Base-by-base conservation (phyloP, 1,284 basidiomycete species). In the Salmacisia buchloeana region DNA sequence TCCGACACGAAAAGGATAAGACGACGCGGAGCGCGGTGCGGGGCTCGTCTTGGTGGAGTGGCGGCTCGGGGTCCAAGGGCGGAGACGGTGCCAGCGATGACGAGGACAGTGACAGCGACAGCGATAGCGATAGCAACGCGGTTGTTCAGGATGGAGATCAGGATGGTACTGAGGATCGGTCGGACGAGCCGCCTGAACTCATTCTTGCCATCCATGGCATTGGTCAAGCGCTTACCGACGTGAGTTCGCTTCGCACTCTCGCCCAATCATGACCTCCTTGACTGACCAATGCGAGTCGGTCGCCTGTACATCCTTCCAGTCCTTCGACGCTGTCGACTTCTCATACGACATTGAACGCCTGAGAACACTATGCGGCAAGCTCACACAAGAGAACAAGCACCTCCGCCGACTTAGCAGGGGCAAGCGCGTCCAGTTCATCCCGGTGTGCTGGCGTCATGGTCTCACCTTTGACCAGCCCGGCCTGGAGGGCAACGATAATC, bases 141-240 rank as follows among this genome's bases (percentile, higher is more conserved):
- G 64, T 57, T 7, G 31, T n/a, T n/a, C n/a, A n/a, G n/a, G n/a
- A n/a, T n/a, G n/a, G n/a, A n/a, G n/a, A n/a, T n/a, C n/a, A n/a
- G n/a, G n/a, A n/a, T n/a, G n/a, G n/a, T n/a, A n/a, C n/a, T n/a
- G n/a, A n/a, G n/a, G 41, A 74, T 60, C 63, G 62, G 35, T 68
- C 65, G 45, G 72, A 74, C 18, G 72, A 74, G 27, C 73, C 74
- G 18, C 69, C 70, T 1, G 68, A 74, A 52, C 69, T 76, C n/a
- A 69, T 75, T 4, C 73, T 76, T 15, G 67, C 36, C 39, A 56
- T 69, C 10, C 67, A 69, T 56, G 67, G 67, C 2, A 65, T 63
- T 1, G 59, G 60, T 12, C 43, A 62, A 27, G 52, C n/a, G 1
- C n/a, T 35, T 6, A 46, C 54, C 9, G 54, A 46, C 29, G 33